Evolutionary conservation across 148 eudicot genomes (phyloP).

Genomic region (Heliamphora exappendiculata): DNA sequence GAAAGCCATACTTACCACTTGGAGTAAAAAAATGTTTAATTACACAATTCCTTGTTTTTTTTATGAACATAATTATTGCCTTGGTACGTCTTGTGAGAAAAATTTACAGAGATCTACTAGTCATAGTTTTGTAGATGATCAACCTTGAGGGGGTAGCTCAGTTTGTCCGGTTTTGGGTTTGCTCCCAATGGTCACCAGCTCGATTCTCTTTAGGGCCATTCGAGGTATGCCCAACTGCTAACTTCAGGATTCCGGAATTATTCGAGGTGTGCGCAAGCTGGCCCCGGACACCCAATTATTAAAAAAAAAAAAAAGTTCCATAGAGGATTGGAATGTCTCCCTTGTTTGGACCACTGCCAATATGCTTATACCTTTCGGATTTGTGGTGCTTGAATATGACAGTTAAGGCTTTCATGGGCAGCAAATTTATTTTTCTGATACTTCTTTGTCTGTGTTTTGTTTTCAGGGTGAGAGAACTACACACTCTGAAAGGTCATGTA

Average conservation of each 20-base stretch:
- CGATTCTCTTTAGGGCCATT: no score
- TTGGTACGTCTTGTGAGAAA: not conserved
- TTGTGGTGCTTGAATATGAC: constrained; percentile 1
- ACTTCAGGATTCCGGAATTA: no score
- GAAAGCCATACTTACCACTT: not conserved
- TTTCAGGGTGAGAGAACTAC: constrained; percentile 57
- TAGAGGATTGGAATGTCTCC: not conserved
- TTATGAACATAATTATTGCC: not conserved
- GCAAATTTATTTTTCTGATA: not conserved
- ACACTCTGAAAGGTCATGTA: constrained; percentile 58
- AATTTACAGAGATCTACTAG: no score
- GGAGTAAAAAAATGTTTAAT: not conserved
- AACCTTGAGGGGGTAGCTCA: no score
- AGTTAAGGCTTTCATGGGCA: not conserved
- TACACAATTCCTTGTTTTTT: not conserved
- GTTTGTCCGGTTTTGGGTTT: no score
- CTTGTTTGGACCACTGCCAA: not conserved
- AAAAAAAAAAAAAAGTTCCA: no score
- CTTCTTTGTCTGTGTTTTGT: not conserved
- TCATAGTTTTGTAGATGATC: no score
- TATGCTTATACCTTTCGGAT: not conserved
- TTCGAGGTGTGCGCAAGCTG: no score
- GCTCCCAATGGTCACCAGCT: no score
- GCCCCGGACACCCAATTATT: no score
- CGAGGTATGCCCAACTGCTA: no score